These are phyloP conservation scores for Eutypella sp. DNA, from an alignment of 2,329 filamentous ascomycete species.

Conservation along the genomic window DNA sequence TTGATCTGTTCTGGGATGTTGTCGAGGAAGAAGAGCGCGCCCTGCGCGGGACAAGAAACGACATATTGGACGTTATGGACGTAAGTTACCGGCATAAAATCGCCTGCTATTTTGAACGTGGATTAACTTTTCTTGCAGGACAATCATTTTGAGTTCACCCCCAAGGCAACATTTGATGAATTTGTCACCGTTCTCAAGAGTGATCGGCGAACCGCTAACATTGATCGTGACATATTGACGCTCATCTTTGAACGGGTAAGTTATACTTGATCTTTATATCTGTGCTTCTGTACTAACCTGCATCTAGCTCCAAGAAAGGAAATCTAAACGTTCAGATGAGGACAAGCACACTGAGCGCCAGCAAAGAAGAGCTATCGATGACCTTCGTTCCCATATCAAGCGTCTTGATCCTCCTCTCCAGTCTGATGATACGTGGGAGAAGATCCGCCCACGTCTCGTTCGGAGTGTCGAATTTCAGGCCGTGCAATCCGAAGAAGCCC, in stretches of 20 bases:
- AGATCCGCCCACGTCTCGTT: slow-evolving; percentile 73
- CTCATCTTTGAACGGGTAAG: slow-evolving; percentile 78
- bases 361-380: slow-evolving; percentile 79
- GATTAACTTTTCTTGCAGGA: slow-evolving; percentile 55
- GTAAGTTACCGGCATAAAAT: slow-evolving; percentile 44
- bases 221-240: slow-evolving; percentile 72
- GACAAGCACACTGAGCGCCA: slow-evolving; percentile 81
- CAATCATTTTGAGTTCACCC: slow-evolving; percentile 83
- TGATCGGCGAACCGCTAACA: slow-evolving; percentile 83
- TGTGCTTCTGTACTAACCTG: slow-evolving; percentile 16
- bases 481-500: slow-evolving; percentile 75
- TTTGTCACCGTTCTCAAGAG: slow-evolving; percentile 77
- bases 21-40: slow-evolving; percentile 89
- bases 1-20: slow-evolving; percentile 94
- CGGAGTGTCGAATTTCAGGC: slow-evolving; percentile 80
- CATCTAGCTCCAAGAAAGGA: slow-evolving; percentile 77
- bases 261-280: slow-evolving; percentile 9
- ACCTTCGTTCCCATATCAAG: slow-evolving; percentile 80
- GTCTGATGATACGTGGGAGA: slow-evolving; percentile 79
- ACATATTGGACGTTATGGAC: slow-evolving; percentile 83
- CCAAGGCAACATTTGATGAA: slow-evolving; percentile 82
- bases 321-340: slow-evolving; percentile 67
- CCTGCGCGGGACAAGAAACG: slow-evolving; percentile 74
- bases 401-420: slow-evolving; percentile 81
- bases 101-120: background rate